These are phyloP conservation scores for Ogataea siamensis DNA, from an alignment of 805 yeast genomes.

Conservation along the genomic window DNA sequence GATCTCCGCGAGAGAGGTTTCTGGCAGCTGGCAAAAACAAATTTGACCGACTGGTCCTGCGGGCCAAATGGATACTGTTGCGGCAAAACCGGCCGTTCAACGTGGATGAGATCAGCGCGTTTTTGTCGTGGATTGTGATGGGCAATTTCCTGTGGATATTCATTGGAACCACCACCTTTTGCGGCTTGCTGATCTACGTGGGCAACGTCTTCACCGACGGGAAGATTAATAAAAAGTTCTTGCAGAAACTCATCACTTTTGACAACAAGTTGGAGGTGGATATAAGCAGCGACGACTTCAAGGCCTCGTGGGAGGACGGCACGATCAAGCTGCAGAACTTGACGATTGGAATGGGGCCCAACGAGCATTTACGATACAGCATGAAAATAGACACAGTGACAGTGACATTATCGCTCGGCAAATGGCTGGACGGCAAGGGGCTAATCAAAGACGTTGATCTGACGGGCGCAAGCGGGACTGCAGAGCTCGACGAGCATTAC, in stretches of 20 bases:
- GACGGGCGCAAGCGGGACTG: constrained; percentile 44
- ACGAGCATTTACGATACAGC: constrained; percentile 26
- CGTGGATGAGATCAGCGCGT: constrained; percentile 51
- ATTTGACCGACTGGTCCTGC: constrained; percentile 15
- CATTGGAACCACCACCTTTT: constrained; percentile 58
- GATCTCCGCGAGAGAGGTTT: constrained; percentile 15
- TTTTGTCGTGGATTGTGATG: constrained; percentile 56
- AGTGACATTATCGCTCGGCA: constrained; percentile 46
- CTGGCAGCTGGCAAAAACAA: constrained; percentile 18
- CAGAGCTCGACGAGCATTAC: constrained; percentile 18
- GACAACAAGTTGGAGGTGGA: constrained; percentile 33
- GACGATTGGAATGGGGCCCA: constrained; percentile 23
- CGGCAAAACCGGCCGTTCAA: constrained; percentile 49
- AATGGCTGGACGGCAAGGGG: constrained; percentile 58
- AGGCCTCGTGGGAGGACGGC: constrained; percentile 49
- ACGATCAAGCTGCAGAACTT: constrained; percentile 45
- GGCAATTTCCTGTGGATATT: constrained; percentile 55
- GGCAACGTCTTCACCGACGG: constrained; percentile 37
- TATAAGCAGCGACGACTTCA: constrained; percentile 34
- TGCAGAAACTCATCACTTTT: constrained; percentile 32
- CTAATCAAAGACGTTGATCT: constrained; percentile 48
- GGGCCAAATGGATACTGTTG: constrained; percentile 45
- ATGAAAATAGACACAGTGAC: constrained; percentile 43
- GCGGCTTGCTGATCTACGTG: constrained; percentile 44
- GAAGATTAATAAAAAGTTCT: constrained; percentile 25